Evolutionary conservation across 345 rosid genomes (phyloP).

Genomic region (Boechera retrofracta): DNA sequence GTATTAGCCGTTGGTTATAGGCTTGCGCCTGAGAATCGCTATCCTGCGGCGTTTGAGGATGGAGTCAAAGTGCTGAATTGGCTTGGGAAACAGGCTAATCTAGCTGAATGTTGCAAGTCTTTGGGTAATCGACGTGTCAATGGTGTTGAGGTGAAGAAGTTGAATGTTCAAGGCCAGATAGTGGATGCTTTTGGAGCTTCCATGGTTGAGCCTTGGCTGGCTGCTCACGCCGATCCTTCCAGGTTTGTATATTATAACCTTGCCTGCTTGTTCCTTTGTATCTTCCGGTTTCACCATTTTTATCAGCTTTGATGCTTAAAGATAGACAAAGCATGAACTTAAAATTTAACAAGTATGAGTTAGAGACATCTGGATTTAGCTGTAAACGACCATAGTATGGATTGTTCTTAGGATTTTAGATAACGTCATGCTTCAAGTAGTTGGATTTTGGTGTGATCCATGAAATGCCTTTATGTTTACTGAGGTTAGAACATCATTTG

Average conservation of each 20-base stretch:
- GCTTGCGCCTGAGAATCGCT: slow-evolving; percentile 81
- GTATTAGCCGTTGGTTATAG: slow-evolving; percentile 89
- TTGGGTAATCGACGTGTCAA: slow-evolving; percentile 45
- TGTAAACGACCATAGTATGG: background rate
- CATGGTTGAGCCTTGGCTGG: slow-evolving; percentile 85
- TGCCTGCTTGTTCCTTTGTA: slow-evolving; percentile 10
- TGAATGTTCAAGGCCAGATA: slow-evolving; percentile 46
- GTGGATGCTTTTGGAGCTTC: slow-evolving; percentile 82
- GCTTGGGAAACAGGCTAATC: slow-evolving; percentile 79
- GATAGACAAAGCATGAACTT: background rate
- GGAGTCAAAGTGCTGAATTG: slow-evolving; percentile 82
- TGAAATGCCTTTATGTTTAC: background rate
- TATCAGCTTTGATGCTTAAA: background rate
- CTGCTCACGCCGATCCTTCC: slow-evolving; percentile 76
- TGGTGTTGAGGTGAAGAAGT: slow-evolving; percentile 46
- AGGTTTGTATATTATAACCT: slow-evolving; percentile 48
- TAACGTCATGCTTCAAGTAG: background rate
- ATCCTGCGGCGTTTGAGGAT: slow-evolving; percentile 85
- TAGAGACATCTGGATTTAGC: slow-evolving; percentile 18
- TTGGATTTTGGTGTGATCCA: background rate
- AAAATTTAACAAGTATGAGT: slow-evolving; percentile 14
- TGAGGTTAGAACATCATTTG: background rate
- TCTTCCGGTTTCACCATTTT: background rate
- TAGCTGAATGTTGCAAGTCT: slow-evolving; percentile 58
- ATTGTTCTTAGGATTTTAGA: slow-evolving; percentile 6